Conservation (phyloP, 805 yeast genomes). For the Zygosaccharomyces gambellarensis region DNA sequence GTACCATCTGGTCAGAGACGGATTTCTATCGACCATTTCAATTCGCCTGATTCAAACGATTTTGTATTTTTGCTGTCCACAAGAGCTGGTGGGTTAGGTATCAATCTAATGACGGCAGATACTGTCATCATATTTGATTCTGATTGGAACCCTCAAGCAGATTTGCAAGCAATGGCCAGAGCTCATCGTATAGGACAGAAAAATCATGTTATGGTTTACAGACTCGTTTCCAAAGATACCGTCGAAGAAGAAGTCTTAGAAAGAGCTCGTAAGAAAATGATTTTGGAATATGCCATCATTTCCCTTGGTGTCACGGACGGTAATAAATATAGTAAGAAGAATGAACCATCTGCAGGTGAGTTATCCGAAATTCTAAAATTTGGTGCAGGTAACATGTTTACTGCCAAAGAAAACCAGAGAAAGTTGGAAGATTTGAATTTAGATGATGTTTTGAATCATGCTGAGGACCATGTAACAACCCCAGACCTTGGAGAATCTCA, state of each 20-base stretch:
- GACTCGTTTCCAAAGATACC: constrained; percentile 97
- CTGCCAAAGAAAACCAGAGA: constrained; percentile 90
- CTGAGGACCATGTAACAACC: constrained; percentile 94
- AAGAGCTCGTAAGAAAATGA: constrained; percentile 96
- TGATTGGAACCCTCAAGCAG: constrained; percentile 99
- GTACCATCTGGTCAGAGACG: constrained; percentile 91
- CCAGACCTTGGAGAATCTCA: constrained; percentile 98
- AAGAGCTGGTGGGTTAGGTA: constrained; percentile 98
- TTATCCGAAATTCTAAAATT: constrained; percentile 89
- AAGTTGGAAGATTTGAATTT: constrained; percentile 90
- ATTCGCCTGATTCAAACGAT: constrained; percentile 88
- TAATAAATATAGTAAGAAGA: constrained; percentile 43
- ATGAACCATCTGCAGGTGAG: constrained; percentile 80
- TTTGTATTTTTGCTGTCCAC: constrained; percentile 87
- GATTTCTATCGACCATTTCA: constrained; percentile 92
- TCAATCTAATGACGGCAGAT: constrained; percentile 98
- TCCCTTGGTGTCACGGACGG: constrained; percentile 90
- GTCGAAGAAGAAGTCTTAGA: constrained; percentile 97
- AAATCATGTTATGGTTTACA: constrained; percentile 93
- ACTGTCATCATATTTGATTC: constrained; percentile 97
- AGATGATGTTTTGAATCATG: constrained; percentile 93
- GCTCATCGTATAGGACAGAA: constrained; percentile 99
- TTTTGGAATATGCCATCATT: constrained; percentile 94
- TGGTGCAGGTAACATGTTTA: constrained; percentile 98
- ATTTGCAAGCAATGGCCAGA: constrained; percentile 98